phyloP scores from a whole-genome alignment of 139 green algal species.

The Chlorella sp. region DNA sequence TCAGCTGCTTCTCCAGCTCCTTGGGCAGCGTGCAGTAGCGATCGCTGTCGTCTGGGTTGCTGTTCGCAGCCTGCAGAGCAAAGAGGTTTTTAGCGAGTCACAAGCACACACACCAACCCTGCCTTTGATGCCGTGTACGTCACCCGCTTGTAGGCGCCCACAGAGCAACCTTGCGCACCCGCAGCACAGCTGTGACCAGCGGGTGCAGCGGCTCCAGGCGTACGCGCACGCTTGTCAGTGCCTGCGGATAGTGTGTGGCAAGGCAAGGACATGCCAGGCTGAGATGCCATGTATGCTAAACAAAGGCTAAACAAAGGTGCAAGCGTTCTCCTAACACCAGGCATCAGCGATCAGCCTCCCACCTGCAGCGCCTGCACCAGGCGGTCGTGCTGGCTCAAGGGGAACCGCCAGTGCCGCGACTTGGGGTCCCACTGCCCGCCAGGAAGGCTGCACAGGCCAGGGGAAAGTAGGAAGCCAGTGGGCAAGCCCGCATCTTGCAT shows the following conservation, averaged over 20 bases:
- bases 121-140: too few relatives aligned
- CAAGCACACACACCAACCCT: too few relatives aligned
- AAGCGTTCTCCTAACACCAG: too few relatives aligned
- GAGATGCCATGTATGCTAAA: too few relatives aligned
- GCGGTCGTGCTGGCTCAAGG: constrained; percentile 4
- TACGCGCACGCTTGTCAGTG: not conserved
- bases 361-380: not conserved
- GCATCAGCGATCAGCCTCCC: not conserved
- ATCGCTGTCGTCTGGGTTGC: constrained; percentile 50
- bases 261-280: too few relatives aligned
- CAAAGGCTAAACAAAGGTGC: too few relatives aligned
- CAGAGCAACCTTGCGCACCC: not conserved
- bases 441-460: not conserved
- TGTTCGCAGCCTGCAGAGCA: not conserved
- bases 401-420: constrained; percentile 10
- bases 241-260: not conserved
- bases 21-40: constrained; percentile 57
- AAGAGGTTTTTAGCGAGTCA: too few relatives aligned
- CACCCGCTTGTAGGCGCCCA: not conserved
- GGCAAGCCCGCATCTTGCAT: too few relatives aligned
- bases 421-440: constrained; percentile 3
- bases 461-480: too few relatives aligned
- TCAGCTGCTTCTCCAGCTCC: constrained; percentile 53
- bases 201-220: not conserved
- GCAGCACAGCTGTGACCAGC: not conserved